Percentiles rank a stretch among this genome's conserved stretches.
phyloP scores from a whole-genome alignment of 306 rosid genomes.

The Pueraria montana region DNA sequence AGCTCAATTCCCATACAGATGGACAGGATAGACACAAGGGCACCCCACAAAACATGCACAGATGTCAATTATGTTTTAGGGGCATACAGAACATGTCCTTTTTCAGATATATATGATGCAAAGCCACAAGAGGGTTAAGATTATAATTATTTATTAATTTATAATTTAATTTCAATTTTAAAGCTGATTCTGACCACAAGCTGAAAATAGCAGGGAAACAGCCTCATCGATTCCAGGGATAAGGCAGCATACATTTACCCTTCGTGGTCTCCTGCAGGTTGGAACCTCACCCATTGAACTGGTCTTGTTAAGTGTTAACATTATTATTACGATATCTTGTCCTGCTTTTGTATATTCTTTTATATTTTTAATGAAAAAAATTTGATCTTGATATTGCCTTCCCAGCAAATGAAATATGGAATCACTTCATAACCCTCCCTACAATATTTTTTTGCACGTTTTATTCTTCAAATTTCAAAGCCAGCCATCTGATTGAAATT shows the following conservation, averaged over 20 bases:
- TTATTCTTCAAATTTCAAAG: neutral
- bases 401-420: neutral
- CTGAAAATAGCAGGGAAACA: neutral
- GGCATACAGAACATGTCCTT: neutral
- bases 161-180: constrained; percentile 37
- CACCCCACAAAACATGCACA: neutral
- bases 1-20: neutral
- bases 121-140: constrained; percentile 4
- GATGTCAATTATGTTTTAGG: neutral
- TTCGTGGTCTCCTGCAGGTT: neutral
- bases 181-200: constrained; percentile 47
- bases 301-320: neutral
- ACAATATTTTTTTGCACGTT: too few relatives aligned
- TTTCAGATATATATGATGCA: constrained; percentile 19
- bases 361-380: too few relatives aligned
- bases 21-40: neutral
- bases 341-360: neutral
- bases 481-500: neutral
- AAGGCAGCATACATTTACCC: neutral
- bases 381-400: neutral
- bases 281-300: neutral
- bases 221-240: neutral
- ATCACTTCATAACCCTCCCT: neutral
- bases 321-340: neutral
- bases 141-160: neutral